Conservation (phyloP, 176 grass and related monocot genomes). For the Triticum urartu region DNA sequence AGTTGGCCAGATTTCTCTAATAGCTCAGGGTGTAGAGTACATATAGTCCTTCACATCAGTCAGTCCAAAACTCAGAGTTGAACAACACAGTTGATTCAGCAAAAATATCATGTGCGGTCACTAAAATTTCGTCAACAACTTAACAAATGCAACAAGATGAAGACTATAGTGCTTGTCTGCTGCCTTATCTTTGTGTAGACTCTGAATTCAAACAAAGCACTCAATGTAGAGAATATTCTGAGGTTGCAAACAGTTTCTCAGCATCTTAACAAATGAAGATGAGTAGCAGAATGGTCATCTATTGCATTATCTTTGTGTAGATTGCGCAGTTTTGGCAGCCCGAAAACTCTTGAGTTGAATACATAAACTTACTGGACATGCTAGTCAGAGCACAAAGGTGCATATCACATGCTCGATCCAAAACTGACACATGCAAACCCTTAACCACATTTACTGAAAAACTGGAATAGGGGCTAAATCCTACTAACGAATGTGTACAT, state of each 20-base stretch:
- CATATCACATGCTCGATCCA: constrained; percentile 1
- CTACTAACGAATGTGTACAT: neutral
- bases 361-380: neutral
- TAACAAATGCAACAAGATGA: neutral
- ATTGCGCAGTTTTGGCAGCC: neutral
- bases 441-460: neutral
- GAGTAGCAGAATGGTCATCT: neutral
- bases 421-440: neutral
- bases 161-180: neutral
- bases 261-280: neutral
- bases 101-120: neutral
- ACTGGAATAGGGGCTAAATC: constrained; percentile 12
- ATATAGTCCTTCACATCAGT: neutral
- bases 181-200: neutral
- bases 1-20: neutral
- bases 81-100: neutral
- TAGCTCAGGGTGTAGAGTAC: neutral
- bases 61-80: constrained; percentile 5
- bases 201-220: constrained; percentile 4
- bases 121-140: neutral
- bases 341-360: neutral
- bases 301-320: neutral
- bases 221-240: neutral
- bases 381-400: neutral
- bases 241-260: neutral